Conservation (phyloP, 805 yeast genomes). For the Priceomyces castillae region DNA sequence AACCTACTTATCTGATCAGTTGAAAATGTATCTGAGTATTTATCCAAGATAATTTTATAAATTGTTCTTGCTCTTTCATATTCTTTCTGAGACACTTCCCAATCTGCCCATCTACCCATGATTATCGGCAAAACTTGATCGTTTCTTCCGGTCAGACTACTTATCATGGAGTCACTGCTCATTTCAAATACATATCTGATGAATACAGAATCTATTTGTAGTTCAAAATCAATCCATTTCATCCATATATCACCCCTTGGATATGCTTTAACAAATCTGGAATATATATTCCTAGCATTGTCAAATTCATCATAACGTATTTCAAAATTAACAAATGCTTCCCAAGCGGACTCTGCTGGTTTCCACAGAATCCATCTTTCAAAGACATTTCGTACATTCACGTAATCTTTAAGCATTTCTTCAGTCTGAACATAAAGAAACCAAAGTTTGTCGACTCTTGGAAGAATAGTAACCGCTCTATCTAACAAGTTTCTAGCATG, state of each 20-base stretch:
- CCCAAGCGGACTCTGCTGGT: slow-evolving; percentile 70
- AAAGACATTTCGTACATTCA: slow-evolving; percentile 63
- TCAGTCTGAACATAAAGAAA: slow-evolving; percentile 77
- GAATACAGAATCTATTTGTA: slow-evolving; percentile 32
- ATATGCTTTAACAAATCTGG: slow-evolving; percentile 44
- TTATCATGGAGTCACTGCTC: slow-evolving; percentile 55
- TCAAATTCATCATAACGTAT: slow-evolving; percentile 56
- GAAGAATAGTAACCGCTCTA: slow-evolving; percentile 69
- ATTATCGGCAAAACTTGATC: slow-evolving; percentile 32
- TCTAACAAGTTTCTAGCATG: slow-evolving; percentile 87
- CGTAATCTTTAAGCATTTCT: slow-evolving; percentile 65
- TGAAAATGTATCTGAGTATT: slow-evolving; percentile 18
- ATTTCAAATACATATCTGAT: slow-evolving; percentile 65
- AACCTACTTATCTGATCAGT: slow-evolving; percentile 34
- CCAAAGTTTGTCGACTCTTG: slow-evolving; percentile 85
- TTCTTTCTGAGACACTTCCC: slow-evolving; percentile 65
- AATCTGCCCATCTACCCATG: slow-evolving; percentile 59
- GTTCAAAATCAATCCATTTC: slow-evolving; percentile 74
- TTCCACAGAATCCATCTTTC: slow-evolving; percentile 80
- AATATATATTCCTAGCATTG: slow-evolving; percentile 58
- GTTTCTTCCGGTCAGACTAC: slow-evolving; percentile 10
- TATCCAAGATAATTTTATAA: slow-evolving; percentile 48
- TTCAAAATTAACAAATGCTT: slow-evolving; percentile 70
- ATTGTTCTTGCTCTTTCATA: slow-evolving; percentile 62
- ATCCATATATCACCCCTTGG: slow-evolving; percentile 57